Conservation (phyloP, 306 rosid genomes). For the Castanea mollissima region DNA sequence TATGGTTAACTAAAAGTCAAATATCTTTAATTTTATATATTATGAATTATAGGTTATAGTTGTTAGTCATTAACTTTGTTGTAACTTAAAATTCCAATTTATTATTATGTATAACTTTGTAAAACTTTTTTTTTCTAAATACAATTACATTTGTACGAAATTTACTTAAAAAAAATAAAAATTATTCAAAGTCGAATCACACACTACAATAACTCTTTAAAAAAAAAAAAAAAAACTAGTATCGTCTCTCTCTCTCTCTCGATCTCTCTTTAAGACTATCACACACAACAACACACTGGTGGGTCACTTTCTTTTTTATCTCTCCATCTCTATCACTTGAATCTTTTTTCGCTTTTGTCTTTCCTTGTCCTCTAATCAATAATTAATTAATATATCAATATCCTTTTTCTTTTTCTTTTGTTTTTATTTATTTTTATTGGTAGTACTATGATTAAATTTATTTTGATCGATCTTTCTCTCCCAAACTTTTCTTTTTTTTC, state of each 20-base stretch:
- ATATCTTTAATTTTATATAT: too few species aligned
- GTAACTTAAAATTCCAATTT: too few species aligned
- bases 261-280: conserved; percentile 33
- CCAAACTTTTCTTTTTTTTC: conserved; percentile 1
- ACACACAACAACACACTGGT: not conserved
- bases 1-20: too few species aligned
- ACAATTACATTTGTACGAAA: too few species aligned
- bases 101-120: too few species aligned
- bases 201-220: not conserved
- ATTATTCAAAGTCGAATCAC: too few species aligned
- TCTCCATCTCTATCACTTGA: conserved; percentile 19
- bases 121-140: too few species aligned
- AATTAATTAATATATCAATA: conserved; percentile 33
- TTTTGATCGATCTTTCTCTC: conserved; percentile 16
- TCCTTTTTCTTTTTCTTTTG: conserved; percentile 4
- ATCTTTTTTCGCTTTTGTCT: conserved; percentile 70
- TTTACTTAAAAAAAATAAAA: too few species aligned
- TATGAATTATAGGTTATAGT: too few species aligned
- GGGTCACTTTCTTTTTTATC: not conserved
- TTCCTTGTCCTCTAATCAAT: conserved; percentile 64
- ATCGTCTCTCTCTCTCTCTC: conserved; percentile 15
- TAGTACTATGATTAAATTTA: not conserved
- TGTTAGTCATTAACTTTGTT: too few species aligned
- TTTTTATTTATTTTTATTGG: not conserved
- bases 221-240: not conserved